Evolutionary conservation across 169 alveolate genomes (phyloP).

Genomic region (Babesia gibsoni): DNA sequence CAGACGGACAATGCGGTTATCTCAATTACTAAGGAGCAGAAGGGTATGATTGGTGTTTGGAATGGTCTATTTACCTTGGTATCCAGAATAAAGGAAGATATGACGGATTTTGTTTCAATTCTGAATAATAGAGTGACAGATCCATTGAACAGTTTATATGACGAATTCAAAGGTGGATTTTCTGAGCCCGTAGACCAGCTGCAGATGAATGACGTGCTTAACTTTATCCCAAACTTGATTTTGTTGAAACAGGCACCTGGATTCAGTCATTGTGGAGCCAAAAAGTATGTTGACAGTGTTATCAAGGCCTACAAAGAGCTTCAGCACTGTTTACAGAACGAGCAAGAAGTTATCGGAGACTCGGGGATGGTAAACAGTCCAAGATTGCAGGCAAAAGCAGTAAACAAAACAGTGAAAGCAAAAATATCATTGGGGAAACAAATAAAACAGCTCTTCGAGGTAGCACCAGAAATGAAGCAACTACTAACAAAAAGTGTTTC

Average conservation of each 20-base stretch:
- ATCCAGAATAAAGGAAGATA: conserved; percentile 19
- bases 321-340: conserved; percentile 40
- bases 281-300: conserved; percentile 48
- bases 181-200: conserved; percentile 35
- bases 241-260: conserved; percentile 33
- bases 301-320: conserved; percentile 46
- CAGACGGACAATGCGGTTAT: conserved; percentile 15
- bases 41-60: conserved; percentile 49
- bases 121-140: conserved; percentile 22
- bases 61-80: conserved; percentile 2
- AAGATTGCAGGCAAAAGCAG: conserved; percentile 43
- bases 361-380: background rate
- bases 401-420: conserved; percentile 48
- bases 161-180: conserved; percentile 25
- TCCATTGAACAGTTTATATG: conserved; percentile 16
- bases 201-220: conserved; percentile 44
- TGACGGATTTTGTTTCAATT: background rate
- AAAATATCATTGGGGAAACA: conserved; percentile 49
- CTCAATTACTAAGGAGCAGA: conserved; percentile 46
- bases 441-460: conserved; percentile 41
- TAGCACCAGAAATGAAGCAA: conserved; percentile 57
- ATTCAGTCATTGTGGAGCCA: conserved; percentile 34
- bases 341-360: conserved; percentile 33
- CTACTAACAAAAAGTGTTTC: conserved; percentile 16
- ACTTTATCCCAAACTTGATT: conserved; percentile 55